phyloP scores from a whole-genome alignment of 1,284 basidiomycete species.

The Cutaneotrichosporon sp. region DNA sequence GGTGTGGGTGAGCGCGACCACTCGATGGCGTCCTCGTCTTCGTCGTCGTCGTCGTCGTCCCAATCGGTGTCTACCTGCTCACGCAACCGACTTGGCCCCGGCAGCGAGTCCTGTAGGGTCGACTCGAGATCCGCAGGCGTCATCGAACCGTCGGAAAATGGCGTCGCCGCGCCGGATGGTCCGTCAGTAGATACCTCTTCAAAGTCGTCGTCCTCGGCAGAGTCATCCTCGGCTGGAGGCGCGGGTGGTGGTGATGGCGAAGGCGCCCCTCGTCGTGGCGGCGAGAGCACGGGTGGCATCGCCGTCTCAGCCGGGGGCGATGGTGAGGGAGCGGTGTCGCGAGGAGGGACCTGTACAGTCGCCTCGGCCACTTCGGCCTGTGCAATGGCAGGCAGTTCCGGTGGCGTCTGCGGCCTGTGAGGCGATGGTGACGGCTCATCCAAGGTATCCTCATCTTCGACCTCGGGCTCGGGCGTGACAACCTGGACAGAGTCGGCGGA shows the following conservation, averaged over 20 bases:
- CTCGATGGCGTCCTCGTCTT: conserved; percentile 27
- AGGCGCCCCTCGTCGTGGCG: background rate
- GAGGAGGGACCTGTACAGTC: too few species aligned
- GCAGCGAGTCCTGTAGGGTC: background rate
- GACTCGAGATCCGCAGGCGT: background rate
- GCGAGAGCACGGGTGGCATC: background rate
- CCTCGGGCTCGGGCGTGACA: too few species aligned
- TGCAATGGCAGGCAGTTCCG: too few species aligned
- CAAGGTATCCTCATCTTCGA: too few species aligned
- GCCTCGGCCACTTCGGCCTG: too few species aligned
- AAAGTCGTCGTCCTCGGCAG: conserved; percentile 23
- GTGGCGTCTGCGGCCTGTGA: background rate
- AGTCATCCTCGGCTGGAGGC: conserved; percentile 3
- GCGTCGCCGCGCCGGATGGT: background rate
- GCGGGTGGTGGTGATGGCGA: background rate
- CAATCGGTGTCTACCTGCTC: conserved; percentile 8
- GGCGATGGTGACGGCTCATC: background rate
- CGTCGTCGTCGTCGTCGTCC: conserved; percentile 29
- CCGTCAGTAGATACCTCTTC: conserved; percentile 8
- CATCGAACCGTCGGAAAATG: background rate
- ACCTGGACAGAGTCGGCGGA: too few species aligned
- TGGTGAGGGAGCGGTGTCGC: background rate
- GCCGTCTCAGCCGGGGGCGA: background rate
- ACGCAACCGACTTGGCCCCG: background rate
- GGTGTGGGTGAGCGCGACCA: conserved; percentile 46